phyloP scores from a whole-genome alignment of 768 basidiomycete genomes.

The Coprinopsis cinerea region DNA sequence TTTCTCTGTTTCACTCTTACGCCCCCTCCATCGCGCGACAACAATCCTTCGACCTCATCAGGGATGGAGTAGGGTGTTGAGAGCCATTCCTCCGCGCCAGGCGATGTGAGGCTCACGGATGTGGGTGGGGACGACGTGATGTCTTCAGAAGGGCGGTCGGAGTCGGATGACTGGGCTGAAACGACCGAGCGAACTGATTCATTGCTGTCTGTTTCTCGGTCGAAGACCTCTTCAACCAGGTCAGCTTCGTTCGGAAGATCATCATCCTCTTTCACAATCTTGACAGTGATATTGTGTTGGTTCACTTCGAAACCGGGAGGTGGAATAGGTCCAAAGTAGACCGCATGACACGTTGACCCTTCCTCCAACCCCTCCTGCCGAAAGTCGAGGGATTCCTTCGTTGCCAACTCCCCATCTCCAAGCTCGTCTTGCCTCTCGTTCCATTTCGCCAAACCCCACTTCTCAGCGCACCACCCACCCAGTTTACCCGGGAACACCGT shows the following conservation, averaged over 20 bases:
- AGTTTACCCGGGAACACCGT: background rate
- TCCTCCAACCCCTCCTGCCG: background rate
- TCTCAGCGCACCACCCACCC: background rate
- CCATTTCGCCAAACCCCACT: background rate
- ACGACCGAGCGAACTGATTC: background rate
- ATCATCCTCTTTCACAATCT: background rate
- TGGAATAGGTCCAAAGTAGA: background rate
- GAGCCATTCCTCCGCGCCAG: background rate
- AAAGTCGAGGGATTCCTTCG: too few relatives aligned
- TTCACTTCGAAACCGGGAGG: background rate
- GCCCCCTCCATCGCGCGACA: background rate
- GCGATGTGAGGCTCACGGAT: too few relatives aligned
- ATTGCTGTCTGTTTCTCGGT: background rate
- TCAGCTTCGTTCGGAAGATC: background rate
- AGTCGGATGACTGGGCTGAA: background rate
- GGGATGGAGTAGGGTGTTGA: background rate
- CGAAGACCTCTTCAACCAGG: background rate
- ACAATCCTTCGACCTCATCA: background rate
- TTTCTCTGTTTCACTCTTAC: background rate
- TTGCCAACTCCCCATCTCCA: background rate
- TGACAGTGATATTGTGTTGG: background rate
- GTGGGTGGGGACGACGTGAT: background rate
- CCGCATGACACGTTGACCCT: background rate
- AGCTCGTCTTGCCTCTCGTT: background rate
- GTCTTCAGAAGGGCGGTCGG: background rate